Evolutionary conservation across 208 protist species (phyloP).

Genomic region (Crithidia expoeki): DNA sequence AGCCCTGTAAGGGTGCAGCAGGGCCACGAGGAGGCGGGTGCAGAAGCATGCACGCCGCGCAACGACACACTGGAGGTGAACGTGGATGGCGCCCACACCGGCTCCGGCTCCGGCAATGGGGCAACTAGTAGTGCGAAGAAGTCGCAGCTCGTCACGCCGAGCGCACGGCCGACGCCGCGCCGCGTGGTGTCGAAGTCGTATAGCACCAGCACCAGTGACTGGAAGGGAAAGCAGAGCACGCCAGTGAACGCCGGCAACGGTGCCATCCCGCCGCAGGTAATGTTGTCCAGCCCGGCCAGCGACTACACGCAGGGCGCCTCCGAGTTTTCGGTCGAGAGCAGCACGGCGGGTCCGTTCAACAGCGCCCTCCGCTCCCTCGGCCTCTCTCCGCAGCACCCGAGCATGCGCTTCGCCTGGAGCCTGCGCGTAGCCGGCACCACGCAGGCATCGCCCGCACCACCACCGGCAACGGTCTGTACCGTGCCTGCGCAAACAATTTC

Average conservation of each 20-base stretch:
- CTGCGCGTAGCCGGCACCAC: background rate
- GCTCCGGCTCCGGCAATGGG: constrained; percentile 15
- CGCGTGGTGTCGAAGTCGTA: constrained; percentile 59
- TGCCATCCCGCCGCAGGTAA: constrained; percentile 38
- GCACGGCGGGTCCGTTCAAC: constrained; percentile 8
- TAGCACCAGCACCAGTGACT: constrained; percentile 38
- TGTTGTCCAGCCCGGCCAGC: constrained; percentile 45
- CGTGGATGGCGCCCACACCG: constrained; percentile 7
- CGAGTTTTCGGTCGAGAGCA: constrained; percentile 51
- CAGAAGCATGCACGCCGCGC: constrained; percentile 23
- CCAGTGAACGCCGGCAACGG: constrained; percentile 1
- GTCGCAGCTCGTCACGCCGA: constrained; percentile 61
- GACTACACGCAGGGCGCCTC: constrained; percentile 58
- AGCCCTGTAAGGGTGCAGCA: background rate
- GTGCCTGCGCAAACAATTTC: background rate
- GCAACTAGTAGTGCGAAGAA: constrained; percentile 27
- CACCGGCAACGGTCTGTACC: constrained; percentile 1
- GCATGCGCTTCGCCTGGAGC: constrained; percentile 19
- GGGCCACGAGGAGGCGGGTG: constrained; percentile 17
- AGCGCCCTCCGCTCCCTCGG: constrained; percentile 17
- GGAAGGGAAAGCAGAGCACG: constrained; percentile 38
- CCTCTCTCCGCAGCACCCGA: constrained; percentile 25
- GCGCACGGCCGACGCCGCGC: constrained; percentile 74
- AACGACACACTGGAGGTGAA: constrained; percentile 19
- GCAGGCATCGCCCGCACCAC: constrained; percentile 13